Percentiles rank a stretch among this genome's conserved stretches.
These are phyloP conservation scores for Urtica urens DNA, from an alignment of 306 rosid genomes.

Conservation along the genomic window DNA sequence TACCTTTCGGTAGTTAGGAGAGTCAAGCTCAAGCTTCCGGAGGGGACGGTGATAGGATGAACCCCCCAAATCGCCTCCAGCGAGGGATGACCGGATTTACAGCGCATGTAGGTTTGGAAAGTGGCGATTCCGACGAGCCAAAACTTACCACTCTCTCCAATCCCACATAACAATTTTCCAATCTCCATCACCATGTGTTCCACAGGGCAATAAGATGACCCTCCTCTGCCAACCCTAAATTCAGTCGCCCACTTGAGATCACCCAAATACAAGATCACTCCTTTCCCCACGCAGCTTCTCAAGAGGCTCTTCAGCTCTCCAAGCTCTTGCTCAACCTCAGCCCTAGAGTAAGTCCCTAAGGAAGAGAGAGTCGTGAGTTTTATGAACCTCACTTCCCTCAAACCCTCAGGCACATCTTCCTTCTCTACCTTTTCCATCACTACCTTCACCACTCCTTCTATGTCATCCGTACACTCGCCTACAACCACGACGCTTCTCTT, in stretches of 20 bases:
- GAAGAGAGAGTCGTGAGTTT: constrained; percentile 41
- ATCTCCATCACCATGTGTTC: constrained; percentile 79
- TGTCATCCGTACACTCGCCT: constrained; percentile 54
- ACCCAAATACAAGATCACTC: constrained; percentile 67
- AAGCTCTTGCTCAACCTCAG: constrained; percentile 57
- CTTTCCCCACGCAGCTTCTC: constrained; percentile 33
- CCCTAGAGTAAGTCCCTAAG: constrained; percentile 38
- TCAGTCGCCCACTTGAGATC: constrained; percentile 73
- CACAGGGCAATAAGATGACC: constrained; percentile 58
- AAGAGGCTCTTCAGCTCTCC: constrained; percentile 41
- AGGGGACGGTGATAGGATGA: constrained; percentile 78
- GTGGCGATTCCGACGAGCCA: constrained; percentile 83
- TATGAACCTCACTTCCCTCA: constrained; percentile 50
- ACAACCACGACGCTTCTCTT: constrained; percentile 61
- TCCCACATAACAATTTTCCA: constrained; percentile 53
- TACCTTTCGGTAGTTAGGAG: constrained; percentile 69
- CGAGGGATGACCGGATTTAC: constrained; percentile 66
- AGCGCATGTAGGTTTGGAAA: constrained; percentile 72
- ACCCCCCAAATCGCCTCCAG: constrained; percentile 66
- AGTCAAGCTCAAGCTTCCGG: constrained; percentile 61
- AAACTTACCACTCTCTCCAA: constrained; percentile 35
- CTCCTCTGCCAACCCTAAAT: constrained; percentile 30
- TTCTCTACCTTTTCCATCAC: constrained; percentile 63
- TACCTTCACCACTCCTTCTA: constrained; percentile 53
- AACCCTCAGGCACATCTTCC: constrained; percentile 44